Evolutionary conservation across 2,329 filamentous ascomycete species (phyloP).

Genomic region (Karstenula rhodostoma): DNA sequence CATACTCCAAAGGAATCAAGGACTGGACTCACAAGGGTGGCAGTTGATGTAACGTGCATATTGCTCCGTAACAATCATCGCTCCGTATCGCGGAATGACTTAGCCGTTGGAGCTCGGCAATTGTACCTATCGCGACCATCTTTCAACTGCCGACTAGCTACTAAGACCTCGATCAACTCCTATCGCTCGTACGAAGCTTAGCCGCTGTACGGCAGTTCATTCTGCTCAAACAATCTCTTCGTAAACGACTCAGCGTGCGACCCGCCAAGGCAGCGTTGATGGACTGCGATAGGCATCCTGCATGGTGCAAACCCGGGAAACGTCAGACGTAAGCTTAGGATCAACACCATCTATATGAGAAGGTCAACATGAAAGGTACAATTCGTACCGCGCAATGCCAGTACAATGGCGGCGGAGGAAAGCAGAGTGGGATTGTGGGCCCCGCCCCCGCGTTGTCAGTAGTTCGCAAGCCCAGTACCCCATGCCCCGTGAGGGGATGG

Average conservation of each 20-base stretch:
- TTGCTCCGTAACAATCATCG: constrained; percentile 1
- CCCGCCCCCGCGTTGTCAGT: constrained; percentile 22
- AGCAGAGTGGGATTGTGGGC: constrained; percentile 2
- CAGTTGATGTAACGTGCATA: not conserved
- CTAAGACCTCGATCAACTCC: constrained; percentile 13
- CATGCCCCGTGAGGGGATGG: not conserved
- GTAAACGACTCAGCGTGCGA: not conserved
- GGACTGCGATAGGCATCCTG: not conserved
- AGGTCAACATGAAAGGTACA: constrained; percentile 2
- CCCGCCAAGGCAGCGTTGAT: constrained; percentile 13
- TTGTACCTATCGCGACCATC: constrained; percentile 7
- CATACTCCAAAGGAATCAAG: too few species aligned
- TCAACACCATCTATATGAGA: constrained; percentile 16
- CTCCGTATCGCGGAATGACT: constrained; percentile 17
- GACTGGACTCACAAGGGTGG: not conserved
- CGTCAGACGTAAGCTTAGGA: constrained; percentile 9
- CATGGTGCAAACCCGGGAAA: constrained; percentile 10
- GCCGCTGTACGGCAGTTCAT: constrained; percentile 24
- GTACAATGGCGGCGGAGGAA: constrained; percentile 12
- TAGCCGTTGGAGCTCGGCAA: constrained; percentile 16
- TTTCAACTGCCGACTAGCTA: constrained; percentile 25
- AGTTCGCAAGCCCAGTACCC: constrained; percentile 16
- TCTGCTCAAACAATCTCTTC: not conserved
- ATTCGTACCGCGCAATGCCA: not conserved
- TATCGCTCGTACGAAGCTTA: constrained; percentile 23